Evolutionary conservation across 768 basidiomycete genomes (phyloP).

Genomic region (Tulasnella sp.): DNA sequence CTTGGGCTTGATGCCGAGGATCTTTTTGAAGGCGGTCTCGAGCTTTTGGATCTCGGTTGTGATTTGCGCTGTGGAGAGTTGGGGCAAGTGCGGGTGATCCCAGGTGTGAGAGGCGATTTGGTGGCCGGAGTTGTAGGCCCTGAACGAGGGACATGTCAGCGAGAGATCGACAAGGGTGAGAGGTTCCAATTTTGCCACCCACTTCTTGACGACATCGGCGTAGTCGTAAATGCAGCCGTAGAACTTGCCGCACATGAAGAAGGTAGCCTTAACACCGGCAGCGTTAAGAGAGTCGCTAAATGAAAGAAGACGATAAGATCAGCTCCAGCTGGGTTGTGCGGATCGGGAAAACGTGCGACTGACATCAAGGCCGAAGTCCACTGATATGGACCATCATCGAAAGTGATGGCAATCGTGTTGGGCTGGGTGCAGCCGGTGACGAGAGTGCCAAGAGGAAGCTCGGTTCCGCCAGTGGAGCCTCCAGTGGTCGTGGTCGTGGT

Average conservation of each 20-base stretch:
- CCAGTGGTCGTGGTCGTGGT: not conserved
- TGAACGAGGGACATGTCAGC: too few relatives aligned
- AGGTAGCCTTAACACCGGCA: slow-evolving; percentile 23
- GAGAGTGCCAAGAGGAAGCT: slow-evolving; percentile 1
- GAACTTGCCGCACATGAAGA: slow-evolving; percentile 25
- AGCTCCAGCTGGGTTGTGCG: not conserved
- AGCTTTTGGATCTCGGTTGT: not conserved
- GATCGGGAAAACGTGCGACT: not conserved
- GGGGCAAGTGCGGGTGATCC: slow-evolving; percentile 20
- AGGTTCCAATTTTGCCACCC: too few relatives aligned
- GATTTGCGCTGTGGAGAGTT: not conserved
- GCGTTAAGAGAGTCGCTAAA: slow-evolving; percentile 8
- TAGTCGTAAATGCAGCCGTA: slow-evolving; percentile 27
- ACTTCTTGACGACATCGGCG: slow-evolving; percentile 11
- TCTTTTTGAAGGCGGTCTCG: not conserved
- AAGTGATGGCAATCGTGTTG: slow-evolving; percentile 28
- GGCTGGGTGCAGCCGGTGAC: slow-evolving; percentile 12
- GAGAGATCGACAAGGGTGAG: too few relatives aligned
- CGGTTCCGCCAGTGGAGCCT: not conserved
- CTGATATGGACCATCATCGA: slow-evolving; percentile 32
- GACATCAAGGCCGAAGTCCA: slow-evolving; percentile 19
- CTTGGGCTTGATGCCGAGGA: slow-evolving; percentile 17
- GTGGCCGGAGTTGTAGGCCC: slow-evolving; percentile 20
- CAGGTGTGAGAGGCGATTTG: slow-evolving; percentile 26
- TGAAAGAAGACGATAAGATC: not conserved